Evolutionary conservation across 495 filamentous ascomycete genomes (phyloP), one percentile per base, ranked within the genome.

Genomic region (Aspergillus bertholletiae): DNA sequence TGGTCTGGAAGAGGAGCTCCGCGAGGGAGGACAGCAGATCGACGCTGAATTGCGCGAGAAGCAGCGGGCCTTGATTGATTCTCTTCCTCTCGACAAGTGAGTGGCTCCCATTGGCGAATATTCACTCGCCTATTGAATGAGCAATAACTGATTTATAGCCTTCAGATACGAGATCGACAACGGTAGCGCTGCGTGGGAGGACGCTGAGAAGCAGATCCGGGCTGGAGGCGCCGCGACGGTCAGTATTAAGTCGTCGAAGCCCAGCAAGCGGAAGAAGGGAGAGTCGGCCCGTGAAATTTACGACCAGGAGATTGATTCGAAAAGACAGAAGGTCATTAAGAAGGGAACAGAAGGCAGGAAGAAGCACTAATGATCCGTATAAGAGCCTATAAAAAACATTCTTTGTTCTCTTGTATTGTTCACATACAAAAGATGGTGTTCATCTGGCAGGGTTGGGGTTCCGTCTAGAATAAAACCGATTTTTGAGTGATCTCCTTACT

Each of bases 21-120:
- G 84, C 46, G 88, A 94, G 59, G 94, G 86, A 12, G 91, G 88
- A 2, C 79, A 92, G 58, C 84, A 94, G 68, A 79, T 88, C 18
- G 66, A 92, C 58, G 74, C 74, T 30, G 85, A 81, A 46, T 67
- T 96, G 65, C 80, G 82, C 58, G 83, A 85, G 70, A 88, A 88
- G 73, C 89, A 93, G 70, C 83, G 86, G 61, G 88, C 88, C 52
- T 71, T 97, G 56, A 95, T 97, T 57, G 88, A 96, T 75, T 84
- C 90, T 57, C 72, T 97, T 40, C 92, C 92, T 28, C 76, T 98
- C 40, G 90, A 95, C 58, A 83, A 87, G 86, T 96, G 83, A 86
- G 87, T 72, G 41, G 35, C 43, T 46, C 39, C 49, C 51, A 54
- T 28, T 27, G 45, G 40, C 23, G 26, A 28, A 28, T 28, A 43